Percentiles rank a stretch among this genome's conserved stretches.
These are phyloP conservation scores for Drechslera avenae DNA, from an alignment of 2,329 filamentous ascomycete species.

Conservation along the genomic window DNA sequence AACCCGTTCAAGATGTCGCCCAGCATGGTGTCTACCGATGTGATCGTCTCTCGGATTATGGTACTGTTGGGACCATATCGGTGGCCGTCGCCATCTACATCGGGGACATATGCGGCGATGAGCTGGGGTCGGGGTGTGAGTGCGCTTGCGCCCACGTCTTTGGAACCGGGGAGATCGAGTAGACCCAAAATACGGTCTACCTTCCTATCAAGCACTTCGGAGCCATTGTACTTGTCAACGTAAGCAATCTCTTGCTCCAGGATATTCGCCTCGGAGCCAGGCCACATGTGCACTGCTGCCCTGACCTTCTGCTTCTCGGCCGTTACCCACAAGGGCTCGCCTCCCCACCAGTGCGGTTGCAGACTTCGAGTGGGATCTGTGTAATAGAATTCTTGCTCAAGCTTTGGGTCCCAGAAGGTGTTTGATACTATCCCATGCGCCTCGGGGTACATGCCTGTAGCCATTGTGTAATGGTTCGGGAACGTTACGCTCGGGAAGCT, in stretches of 20 bases:
- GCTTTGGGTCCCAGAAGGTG: constrained; percentile 84
- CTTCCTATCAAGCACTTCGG: constrained; percentile 75
- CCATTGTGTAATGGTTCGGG: constrained; percentile 89
- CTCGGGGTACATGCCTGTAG: constrained; percentile 90
- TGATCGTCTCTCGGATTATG: constrained; percentile 79
- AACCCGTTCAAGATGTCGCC: constrained; percentile 76
- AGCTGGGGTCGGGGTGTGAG: constrained; percentile 75
- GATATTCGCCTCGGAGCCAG: constrained; percentile 89
- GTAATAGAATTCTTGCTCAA: constrained; percentile 84
- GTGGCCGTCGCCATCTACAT: constrained; percentile 88
- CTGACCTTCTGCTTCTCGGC: constrained; percentile 81
- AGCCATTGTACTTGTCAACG: constrained; percentile 82
- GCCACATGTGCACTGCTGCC: constrained; percentile 97
- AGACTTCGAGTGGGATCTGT: constrained; percentile 77
- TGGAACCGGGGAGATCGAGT: constrained; percentile 78
- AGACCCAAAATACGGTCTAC: constrained; percentile 79
- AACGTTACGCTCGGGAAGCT: constrained; percentile 97
- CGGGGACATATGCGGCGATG: constrained; percentile 91
- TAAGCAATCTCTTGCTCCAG: constrained; percentile 75
- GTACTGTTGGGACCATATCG: constrained; percentile 93
- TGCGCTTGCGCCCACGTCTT: constrained; percentile 59
- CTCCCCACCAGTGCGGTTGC: constrained; percentile 90
- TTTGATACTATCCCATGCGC: constrained; percentile 93
- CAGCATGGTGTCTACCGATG: constrained; percentile 81
- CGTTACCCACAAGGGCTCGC: constrained; percentile 92